A percentile compares a stretch with the other conserved stretches of the same genome.
Conservation (phyloP, 495 filamentous ascomycete genomes). For the Monascus purpureus region DNA sequence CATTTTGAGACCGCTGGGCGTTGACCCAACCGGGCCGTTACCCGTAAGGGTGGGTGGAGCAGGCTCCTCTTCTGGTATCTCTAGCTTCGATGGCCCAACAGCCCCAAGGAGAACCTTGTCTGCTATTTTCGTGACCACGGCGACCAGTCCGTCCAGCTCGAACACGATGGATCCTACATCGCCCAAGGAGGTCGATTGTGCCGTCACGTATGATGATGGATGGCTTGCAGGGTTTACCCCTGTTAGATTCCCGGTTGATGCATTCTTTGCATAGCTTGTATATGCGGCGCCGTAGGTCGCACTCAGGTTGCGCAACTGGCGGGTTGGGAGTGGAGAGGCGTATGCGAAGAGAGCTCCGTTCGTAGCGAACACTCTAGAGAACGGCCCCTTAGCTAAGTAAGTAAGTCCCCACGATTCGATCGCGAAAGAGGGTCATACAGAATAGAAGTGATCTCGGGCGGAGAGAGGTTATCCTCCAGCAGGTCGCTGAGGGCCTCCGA, state of each 20-base stretch:
- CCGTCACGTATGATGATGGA: constrained; percentile 34
- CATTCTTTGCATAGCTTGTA: constrained; percentile 33
- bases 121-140: constrained; percentile 31
- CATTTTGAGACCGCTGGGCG: not conserved
- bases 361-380: constrained; percentile 23
- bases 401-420: not conserved
- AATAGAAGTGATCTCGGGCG: constrained; percentile 34
- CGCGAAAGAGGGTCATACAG: too few relatives aligned
- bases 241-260: constrained; percentile 31
- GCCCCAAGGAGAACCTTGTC: constrained; percentile 33
- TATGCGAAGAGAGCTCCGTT: constrained; percentile 35
- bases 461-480: constrained; percentile 33
- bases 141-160: constrained; percentile 30
- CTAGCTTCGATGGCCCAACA: constrained; percentile 24
- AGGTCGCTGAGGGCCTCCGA: constrained; percentile 32
- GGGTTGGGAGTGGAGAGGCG: constrained; percentile 26
- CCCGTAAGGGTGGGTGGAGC: too few relatives aligned
- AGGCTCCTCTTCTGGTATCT: constrained; percentile 2
- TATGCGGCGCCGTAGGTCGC: constrained; percentile 36
- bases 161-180: constrained; percentile 37
- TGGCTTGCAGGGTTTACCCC: constrained; percentile 34
- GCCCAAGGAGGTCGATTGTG: constrained; percentile 33
- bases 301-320: constrained; percentile 31
- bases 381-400: not conserved
- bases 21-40: not conserved